A percentile compares a stretch with the other conserved stretches of the same genome.
These are phyloP conservation scores for Saxophila tyrrhenica DNA, from an alignment of 495 filamentous ascomycete species.

Conservation along the genomic window DNA sequence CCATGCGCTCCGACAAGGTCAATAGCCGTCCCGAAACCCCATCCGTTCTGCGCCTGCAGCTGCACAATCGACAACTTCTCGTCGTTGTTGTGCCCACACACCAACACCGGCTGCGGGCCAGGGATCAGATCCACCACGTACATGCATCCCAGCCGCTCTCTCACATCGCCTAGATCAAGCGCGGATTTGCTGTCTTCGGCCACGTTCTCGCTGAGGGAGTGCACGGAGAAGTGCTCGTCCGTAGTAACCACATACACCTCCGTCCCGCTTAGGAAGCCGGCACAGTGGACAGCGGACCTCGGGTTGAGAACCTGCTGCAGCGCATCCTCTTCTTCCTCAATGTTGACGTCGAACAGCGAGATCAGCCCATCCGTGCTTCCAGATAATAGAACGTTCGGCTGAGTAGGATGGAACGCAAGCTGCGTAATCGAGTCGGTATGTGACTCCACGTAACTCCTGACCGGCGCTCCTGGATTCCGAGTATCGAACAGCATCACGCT, in stretches of 20 bases:
- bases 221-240: conserved; percentile 64
- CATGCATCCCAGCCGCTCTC: conserved; percentile 59
- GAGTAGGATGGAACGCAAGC: conserved; percentile 55
- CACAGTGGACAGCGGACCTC: conserved; percentile 67
- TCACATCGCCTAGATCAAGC: conserved; percentile 62
- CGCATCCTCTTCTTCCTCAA: conserved; percentile 75
- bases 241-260: conserved; percentile 51
- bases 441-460: conserved; percentile 63
- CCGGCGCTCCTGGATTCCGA: conserved; percentile 42
- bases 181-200: conserved; percentile 43
- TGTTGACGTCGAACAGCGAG: conserved; percentile 66
- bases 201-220: conserved; percentile 47
- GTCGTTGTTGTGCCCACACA: conserved; percentile 11
- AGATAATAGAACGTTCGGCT: conserved; percentile 58
- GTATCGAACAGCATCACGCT: conserved; percentile 50
- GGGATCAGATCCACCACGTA: conserved; percentile 62
- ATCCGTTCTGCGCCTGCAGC: conserved; percentile 2
- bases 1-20: conserved; percentile 56
- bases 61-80: conserved; percentile 12
- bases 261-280: conserved; percentile 54
- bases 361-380: conserved; percentile 89
- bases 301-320: conserved; percentile 82
- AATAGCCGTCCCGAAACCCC: conserved; percentile 9
- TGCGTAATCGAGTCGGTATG: conserved; percentile 90
- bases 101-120: conserved; percentile 12